phyloP scores from a whole-genome alignment of 75 land plant species.

The Ceratopteris richardii region DNA sequence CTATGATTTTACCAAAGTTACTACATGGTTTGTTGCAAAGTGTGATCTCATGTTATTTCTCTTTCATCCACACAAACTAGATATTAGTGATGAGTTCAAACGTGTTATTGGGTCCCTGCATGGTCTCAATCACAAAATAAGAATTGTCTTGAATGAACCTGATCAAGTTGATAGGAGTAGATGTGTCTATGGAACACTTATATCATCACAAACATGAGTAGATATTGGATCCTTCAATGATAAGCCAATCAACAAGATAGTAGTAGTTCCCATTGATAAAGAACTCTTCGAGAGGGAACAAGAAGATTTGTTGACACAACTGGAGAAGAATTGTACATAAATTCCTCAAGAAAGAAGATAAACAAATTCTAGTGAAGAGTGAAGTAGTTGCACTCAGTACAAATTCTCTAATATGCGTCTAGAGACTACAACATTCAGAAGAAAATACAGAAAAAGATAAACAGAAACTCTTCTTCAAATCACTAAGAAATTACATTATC shows the following conservation, averaged over 20 bases:
- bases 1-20: conserved; percentile 94
- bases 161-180: conserved; percentile 96
- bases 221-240: conserved; percentile 92
- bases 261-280: conserved; percentile 62
- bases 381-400: not conserved
- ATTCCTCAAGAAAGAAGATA: not conserved
- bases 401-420: too few species aligned
- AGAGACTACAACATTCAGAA: too few species aligned
- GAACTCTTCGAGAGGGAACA: conserved; percentile 93
- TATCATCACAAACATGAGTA: conserved; percentile 98
- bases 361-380: not conserved
- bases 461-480: not conserved
- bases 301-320: conserved; percentile 39
- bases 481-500: not conserved
- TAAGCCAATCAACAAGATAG: conserved; percentile 65
- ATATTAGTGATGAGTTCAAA: too few species aligned
- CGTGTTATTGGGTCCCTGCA: conserved; percentile 79
- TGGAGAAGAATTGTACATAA: not conserved
- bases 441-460: too few species aligned
- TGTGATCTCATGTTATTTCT: conserved; percentile 85
- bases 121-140: conserved; percentile 94
- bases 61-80: conserved; percentile 95
- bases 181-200: conserved; percentile 96
- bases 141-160: conserved; percentile 89
- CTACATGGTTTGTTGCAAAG: conserved; percentile 95